phyloP scores from a whole-genome alignment of 2,329 filamentous ascomycete genomes.

The Colletotrichum truncatum region DNA sequence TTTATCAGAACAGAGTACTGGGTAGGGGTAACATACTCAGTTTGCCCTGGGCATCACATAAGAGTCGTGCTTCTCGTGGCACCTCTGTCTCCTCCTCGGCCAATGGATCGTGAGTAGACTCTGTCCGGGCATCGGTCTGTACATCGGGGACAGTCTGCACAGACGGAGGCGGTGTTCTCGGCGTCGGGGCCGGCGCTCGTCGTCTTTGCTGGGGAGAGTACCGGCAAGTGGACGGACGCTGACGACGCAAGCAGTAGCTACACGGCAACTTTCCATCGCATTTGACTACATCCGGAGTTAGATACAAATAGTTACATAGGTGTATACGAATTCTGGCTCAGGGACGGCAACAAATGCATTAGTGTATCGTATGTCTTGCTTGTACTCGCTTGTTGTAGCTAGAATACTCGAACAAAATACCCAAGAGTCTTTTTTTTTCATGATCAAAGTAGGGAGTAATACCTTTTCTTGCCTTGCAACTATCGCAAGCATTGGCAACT shows the following conservation, averaged over 20 bases:
- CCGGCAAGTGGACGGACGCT: conserved; percentile 52
- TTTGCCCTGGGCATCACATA: conserved; percentile 62
- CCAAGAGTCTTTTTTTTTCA: too few species aligned
- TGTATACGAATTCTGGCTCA: neutral
- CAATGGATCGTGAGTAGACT: conserved; percentile 33
- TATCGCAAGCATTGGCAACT: conserved; percentile 63
- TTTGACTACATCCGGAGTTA: conserved; percentile 46
- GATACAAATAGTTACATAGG: neutral
- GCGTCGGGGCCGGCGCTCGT: conserved; percentile 36
- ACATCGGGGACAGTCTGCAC: conserved; percentile 8
- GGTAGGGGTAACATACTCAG: conserved; percentile 39
- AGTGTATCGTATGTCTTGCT: too few species aligned
- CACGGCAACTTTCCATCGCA: conserved; percentile 65
- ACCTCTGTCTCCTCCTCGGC: conserved; percentile 64
- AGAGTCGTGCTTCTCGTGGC: conserved; percentile 59
- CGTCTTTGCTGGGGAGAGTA: conserved; percentile 57
- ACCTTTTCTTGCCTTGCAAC: conserved; percentile 61
- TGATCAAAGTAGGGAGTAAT: neutral
- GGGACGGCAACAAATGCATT: too few species aligned
- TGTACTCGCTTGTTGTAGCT: too few species aligned
- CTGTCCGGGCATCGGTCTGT: neutral
- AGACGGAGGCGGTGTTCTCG: conserved; percentile 27
- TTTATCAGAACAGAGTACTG: neutral
- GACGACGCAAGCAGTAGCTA: conserved; percentile 56
- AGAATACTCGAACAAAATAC: too few species aligned